A percentile compares a stretch with the other conserved stretches of the same genome.
phyloP scores from a whole-genome alignment of 306 rosid species.

The Rosa lucieae region DNA sequence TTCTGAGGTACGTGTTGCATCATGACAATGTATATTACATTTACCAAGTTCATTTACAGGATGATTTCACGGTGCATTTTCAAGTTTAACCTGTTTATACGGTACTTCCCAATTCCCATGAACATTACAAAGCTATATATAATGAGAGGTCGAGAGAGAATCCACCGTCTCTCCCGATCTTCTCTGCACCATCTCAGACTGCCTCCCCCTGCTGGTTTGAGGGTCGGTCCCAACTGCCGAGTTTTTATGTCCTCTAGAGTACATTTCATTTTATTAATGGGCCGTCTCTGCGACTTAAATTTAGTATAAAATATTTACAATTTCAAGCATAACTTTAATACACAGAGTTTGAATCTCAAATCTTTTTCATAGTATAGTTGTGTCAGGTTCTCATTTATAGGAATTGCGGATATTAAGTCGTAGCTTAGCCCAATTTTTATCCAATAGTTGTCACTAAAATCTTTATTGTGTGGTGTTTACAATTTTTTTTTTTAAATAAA shows the following conservation, averaged over 20 bases:
- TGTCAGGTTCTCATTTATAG: neutral
- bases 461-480: neutral
- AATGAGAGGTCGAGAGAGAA: neutral
- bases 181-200: neutral
- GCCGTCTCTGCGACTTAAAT: neutral
- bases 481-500: too few species aligned
- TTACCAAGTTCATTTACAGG: neutral
- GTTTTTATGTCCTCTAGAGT: too few species aligned
- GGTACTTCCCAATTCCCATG: neutral
- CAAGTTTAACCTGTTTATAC: neutral
- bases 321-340: too few species aligned
- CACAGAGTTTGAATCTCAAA: too few species aligned
- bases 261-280: neutral
- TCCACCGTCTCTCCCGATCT: neutral
- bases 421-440: too few species aligned
- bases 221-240: neutral
- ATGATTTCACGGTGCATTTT: neutral
- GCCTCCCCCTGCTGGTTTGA: too few species aligned
- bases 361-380: neutral
- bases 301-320: neutral
- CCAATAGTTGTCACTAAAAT: neutral
- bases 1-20: constrained; percentile 3
- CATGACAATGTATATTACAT: neutral
- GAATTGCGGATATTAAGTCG: neutral
- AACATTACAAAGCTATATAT: neutral